Base-by-base conservation (phyloP, 768 basidiomycete genomes). In the Fistulinella prunicolor region DNA sequence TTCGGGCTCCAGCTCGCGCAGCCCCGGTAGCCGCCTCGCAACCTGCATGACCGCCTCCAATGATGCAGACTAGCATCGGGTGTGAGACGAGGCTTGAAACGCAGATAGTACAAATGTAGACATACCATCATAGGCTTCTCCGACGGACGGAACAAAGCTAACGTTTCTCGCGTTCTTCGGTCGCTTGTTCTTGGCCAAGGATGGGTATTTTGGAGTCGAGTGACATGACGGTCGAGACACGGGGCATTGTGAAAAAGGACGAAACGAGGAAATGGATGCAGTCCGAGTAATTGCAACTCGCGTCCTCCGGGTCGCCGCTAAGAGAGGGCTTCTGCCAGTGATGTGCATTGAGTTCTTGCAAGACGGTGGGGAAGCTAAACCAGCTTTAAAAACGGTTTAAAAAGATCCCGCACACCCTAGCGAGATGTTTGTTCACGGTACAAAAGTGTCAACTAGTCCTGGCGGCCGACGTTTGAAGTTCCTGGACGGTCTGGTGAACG, bases 11-110 rank as follows among this genome's bases (percentile, higher is more conserved):
- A 0, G 85, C 80, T 38, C 93, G 75, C 1, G 93, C 91, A 14
- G 92, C 78, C 3, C 86, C 93, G 6, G 91, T 81, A 0, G 93
- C 92, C 1, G 93, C 93, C 63, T 95, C 93, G 58, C 89, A 92
- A 1, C 93, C 93, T 24, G 93, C 93, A 72, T 95, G 93, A 4
- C 93, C 93, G 4, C 87, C 93, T 22, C 93, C 93, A 56, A 95
- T 89, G 24, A 95, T 76, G 57, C 90, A 90, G 0, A 93, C 89
- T 80, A 19, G 19, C 72, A 71, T 8, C 70, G 53, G 16, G 64
- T 75, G 13, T 7, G 30, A 32, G 4, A 3, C 6, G 41, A 69
- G 70, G 54, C 74, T 14, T 8, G 73, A 70, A 46, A 23, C 30
- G 5, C 49, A n/a, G 8, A 51, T 23, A 49, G n/a, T 34, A 38